phyloP scores from a whole-genome alignment of 2,329 filamentous ascomycete species.

The Ambrosiella beaveri region DNA sequence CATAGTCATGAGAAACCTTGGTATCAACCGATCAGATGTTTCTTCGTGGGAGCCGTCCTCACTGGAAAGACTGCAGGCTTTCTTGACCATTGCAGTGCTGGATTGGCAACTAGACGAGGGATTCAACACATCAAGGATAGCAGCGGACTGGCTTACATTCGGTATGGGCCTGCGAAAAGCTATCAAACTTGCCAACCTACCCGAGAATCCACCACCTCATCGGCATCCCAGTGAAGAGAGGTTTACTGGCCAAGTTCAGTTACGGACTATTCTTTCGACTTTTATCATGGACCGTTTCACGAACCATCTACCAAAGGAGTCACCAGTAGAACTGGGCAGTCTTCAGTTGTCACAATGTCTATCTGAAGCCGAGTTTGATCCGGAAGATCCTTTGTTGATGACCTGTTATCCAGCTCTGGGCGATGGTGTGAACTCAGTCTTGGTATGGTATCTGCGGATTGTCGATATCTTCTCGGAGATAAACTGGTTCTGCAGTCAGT shows the following conservation, averaged over 20 bases:
- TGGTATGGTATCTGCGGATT: constrained; percentile 3
- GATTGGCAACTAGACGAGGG: constrained; percentile 4
- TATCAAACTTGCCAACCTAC: not conserved
- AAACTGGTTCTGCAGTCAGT: constrained; percentile 6
- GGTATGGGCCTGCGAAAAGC: not conserved
- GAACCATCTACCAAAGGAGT: not conserved
- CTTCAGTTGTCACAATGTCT: not conserved
- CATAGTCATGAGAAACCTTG: not conserved
- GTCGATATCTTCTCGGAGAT: constrained; percentile 4
- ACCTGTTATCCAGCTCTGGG: too few relatives aligned
- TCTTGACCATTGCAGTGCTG: constrained; percentile 4
- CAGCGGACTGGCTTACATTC: not conserved
- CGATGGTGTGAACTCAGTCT: not conserved
- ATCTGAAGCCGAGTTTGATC: not conserved
- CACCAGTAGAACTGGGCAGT: not conserved
- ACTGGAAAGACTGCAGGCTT: constrained; percentile 1
- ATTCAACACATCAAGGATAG: not conserved
- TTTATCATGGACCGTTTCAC: constrained; percentile 4
- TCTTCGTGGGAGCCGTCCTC: not conserved
- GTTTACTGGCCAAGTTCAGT: not conserved
- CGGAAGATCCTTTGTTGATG: too few relatives aligned
- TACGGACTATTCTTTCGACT: not conserved
- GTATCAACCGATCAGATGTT: not conserved
- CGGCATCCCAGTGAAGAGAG: too few relatives aligned
- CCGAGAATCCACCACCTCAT: not conserved